Conservation (phyloP, 306 rosid species). For the Lathyrus sativus region DNA sequence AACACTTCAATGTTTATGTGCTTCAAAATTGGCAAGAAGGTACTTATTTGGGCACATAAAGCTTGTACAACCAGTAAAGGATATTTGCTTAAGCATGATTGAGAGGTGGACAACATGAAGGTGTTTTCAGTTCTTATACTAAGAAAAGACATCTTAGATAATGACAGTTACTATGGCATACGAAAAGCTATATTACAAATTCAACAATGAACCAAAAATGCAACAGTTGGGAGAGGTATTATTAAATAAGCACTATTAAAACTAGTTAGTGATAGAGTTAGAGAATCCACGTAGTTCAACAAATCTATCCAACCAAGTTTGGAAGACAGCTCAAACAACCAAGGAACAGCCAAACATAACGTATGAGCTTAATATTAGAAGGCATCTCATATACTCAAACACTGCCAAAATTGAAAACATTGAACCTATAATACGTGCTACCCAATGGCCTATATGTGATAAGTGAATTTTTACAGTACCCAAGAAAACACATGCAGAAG, state of each 20-base stretch:
- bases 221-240: background rate
- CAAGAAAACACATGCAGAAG: background rate
- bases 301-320: constrained; percentile 12
- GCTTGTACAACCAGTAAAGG: constrained; percentile 28
- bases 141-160: constrained; percentile 2
- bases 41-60: constrained; percentile 3
- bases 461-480: constrained; percentile 13
- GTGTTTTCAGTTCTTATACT: constrained; percentile 14
- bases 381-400: background rate
- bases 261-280: background rate
- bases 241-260: constrained; percentile 16
- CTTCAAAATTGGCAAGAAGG: constrained; percentile 16
- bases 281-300: constrained; percentile 13
- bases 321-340: constrained; percentile 14
- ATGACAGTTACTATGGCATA: background rate
- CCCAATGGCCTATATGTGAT: background rate
- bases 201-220: constrained; percentile 15
- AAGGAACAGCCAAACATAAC: constrained; percentile 15
- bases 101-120: constrained; percentile 11
- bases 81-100: constrained; percentile 12
- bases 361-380: background rate
- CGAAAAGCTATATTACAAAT: constrained; percentile 10
- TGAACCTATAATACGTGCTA: constrained; percentile 10
- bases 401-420: constrained; percentile 17
- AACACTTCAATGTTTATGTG: background rate